Evolutionary conservation across 306 rosid genomes (phyloP), one percentile per base, ranked within the genome.

Genomic region (Medicago ruthenica): DNA sequence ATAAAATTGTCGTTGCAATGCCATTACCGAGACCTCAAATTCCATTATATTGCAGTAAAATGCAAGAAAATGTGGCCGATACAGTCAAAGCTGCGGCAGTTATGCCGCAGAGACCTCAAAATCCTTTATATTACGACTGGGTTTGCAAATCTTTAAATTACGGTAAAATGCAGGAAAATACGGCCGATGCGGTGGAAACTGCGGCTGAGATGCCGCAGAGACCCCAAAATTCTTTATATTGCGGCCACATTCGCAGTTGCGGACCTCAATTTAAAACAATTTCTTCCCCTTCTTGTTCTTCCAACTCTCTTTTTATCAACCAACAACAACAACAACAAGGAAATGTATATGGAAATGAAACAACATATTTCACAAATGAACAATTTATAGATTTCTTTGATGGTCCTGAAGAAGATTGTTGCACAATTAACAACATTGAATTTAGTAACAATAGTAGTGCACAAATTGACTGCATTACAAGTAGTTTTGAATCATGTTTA

Each of bases 371-470:
- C 76, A 79, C 77, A 7, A 83, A 84, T 60, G 83, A 87, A 59
- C 88, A 85, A 17, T 87, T 89, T 78, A 79, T 78, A 5, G 91
- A 91, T 79, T 86, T 87, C 64, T 97, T 94, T 18, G 87, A 88
- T 21, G 96, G 90, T 47, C 85, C 87, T 9, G 97, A 91, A 70
- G 96, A 88, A 58, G 37, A 45, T 72, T 89, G 79, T 62, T 54
- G 59, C 78, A 10, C 79, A 67, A 71, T 3, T 45, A 45, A 80
- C 84, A 84, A 74, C 83, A 68, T 42, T 40, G 83, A 75, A 3
- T 71, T 75, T 37, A 12, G 8, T 45, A 45, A 50, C 44, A 54
- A 76, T 10, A 69, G 70, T 58, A 76, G 76, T 80, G 73, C 82
- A 66, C 80, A 73, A 57, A 82, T 87, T 34, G 96, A 93, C 24